A percentile compares a stretch with the other conserved stretches of the same genome.
Evolutionary conservation across 2,329 filamentous ascomycete species (phyloP).

Genomic region (Monosporascus cannonballus): DNA sequence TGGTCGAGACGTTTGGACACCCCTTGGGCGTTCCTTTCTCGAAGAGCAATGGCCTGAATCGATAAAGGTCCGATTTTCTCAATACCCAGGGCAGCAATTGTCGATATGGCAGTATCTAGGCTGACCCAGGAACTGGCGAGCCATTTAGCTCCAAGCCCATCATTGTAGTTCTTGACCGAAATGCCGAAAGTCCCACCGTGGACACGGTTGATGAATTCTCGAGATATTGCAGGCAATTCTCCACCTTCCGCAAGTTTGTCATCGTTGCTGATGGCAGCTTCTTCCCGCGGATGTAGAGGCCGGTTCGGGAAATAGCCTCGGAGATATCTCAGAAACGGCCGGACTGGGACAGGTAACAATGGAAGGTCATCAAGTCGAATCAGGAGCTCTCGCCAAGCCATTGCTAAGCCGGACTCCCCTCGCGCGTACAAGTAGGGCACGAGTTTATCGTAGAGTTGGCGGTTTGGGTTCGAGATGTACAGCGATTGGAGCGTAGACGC

Average conservation of each 20-base stretch:
- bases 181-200: slow-evolving; percentile 34
- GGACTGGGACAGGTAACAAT: slow-evolving; percentile 28
- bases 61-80: slow-evolving; percentile 68
- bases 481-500: slow-evolving; percentile 37
- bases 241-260: slow-evolving; percentile 5
- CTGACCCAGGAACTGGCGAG: slow-evolving; percentile 70
- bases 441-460: slow-evolving; percentile 42
- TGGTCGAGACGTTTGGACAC: slow-evolving; percentile 55
- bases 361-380: slow-evolving; percentile 37
- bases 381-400: slow-evolving; percentile 41
- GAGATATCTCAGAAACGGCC: slow-evolving; percentile 44
- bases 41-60: slow-evolving; percentile 68
- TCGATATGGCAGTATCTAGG: slow-evolving; percentile 61
- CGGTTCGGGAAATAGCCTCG: slow-evolving; percentile 37
- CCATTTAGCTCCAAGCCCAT: slow-evolving; percentile 69
- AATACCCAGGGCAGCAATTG: slow-evolving; percentile 66
- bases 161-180: slow-evolving; percentile 49
- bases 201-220: slow-evolving; percentile 31
- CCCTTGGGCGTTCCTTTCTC: slow-evolving; percentile 50
- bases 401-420: slow-evolving; percentile 39
- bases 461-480: slow-evolving; percentile 38
- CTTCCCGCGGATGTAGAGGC: slow-evolving; percentile 32
- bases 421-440: slow-evolving; percentile 44
- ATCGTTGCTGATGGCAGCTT: slow-evolving; percentile 10
- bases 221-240: slow-evolving; percentile 17